Base-by-base conservation (phyloP, 2,329 filamentous ascomycete species). In the Fusarium denticulatum region DNA sequence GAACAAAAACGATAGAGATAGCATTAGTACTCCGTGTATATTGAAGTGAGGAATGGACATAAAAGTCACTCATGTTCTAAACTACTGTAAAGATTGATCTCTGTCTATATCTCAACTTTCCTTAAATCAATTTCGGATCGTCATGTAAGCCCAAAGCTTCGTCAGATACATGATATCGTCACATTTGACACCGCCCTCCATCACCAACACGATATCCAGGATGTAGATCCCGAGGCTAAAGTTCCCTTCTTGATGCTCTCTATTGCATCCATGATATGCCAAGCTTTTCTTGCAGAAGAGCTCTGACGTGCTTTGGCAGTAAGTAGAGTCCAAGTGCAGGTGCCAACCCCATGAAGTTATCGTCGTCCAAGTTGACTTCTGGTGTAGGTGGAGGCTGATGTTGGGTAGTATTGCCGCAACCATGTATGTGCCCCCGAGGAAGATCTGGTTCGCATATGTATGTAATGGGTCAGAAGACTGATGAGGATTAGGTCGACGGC, bases 241-340 rank as follows among this genome's bases (percentile, higher is more conserved):
- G 3, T 28, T 3, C 14, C 12, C 26, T 10, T 28, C 2, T 45
- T 3, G 0, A 10, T n/a, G 14, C 15, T 6, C 5, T 16, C 22
- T 10, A 9, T 22, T 46, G 0, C 12, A 11, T 28, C 8, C 5
- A 28, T 1, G 1, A 5, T 28, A 22, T 20, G 1, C 2, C 4
- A 10, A 5, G 0, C 18, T 22, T 6, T 15, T 28, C 20, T 7
- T 10, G 12, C 4, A 22, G 5, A 20, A 37, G 16, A 37, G 36
- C 6, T 5, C 9, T 20, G 24, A 46, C 9, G 7, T 10, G 9
- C 24, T 7, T 28, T 2, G 0, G 4, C 10, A 10, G 43, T 46
- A 28, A n/a, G n/a, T n/a, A n/a, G n/a, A n/a, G n/a, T n/a, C n/a
- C 5, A 2, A 6, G 43, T 6, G 5, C 16, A 9, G 43, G 26